Percentiles rank a stretch among this genome's conserved stretches.
Evolutionary conservation across 2,329 filamentous ascomycete species (phyloP).

Genomic region (Plenodomus biglobosus): DNA sequence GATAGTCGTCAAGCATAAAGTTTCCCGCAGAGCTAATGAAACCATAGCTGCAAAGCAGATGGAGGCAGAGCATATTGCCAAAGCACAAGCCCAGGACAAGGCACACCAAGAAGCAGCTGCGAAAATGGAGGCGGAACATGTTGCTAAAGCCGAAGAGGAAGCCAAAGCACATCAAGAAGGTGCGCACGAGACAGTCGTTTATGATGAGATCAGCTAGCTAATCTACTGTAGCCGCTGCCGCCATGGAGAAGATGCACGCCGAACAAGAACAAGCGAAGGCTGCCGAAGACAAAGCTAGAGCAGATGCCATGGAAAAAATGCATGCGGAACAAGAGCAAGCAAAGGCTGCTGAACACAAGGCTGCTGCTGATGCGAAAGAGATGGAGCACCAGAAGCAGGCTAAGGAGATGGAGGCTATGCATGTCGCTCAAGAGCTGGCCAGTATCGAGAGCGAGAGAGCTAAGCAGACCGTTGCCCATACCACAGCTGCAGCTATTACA

Average conservation of each 20-base stretch:
- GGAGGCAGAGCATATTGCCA: slow-evolving; percentile 23
- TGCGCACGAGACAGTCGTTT: not conserved
- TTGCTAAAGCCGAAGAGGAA: slow-evolving; percentile 20
- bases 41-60: slow-evolving; percentile 19
- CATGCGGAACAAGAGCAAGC: slow-evolving; percentile 8
- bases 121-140: slow-evolving; percentile 17
- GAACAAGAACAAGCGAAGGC: slow-evolving; percentile 8
- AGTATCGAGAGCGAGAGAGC: slow-evolving; percentile 6
- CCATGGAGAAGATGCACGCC: slow-evolving; percentile 3
- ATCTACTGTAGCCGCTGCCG: slow-evolving; percentile 2
- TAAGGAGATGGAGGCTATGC: slow-evolving; percentile 17
- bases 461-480: slow-evolving; percentile 1
- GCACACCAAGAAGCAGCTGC: slow-evolving; percentile 19
- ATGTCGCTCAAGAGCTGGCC: slow-evolving; percentile 11
- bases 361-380: slow-evolving; percentile 9
- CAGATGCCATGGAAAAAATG: slow-evolving; percentile 13
- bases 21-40: slow-evolving; percentile 11
- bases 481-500: slow-evolving; percentile 6
- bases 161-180: slow-evolving; percentile 18
- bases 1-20: slow-evolving; percentile 17
- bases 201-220: not conserved
- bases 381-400: slow-evolving; percentile 7
- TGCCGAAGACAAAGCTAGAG: slow-evolving; percentile 9
- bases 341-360: slow-evolving; percentile 10
- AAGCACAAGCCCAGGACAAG: slow-evolving; percentile 21